These are phyloP conservation scores for Tolypocladium sp. DNA, from an alignment of 2,329 filamentous ascomycete species.

Conservation along the genomic window DNA sequence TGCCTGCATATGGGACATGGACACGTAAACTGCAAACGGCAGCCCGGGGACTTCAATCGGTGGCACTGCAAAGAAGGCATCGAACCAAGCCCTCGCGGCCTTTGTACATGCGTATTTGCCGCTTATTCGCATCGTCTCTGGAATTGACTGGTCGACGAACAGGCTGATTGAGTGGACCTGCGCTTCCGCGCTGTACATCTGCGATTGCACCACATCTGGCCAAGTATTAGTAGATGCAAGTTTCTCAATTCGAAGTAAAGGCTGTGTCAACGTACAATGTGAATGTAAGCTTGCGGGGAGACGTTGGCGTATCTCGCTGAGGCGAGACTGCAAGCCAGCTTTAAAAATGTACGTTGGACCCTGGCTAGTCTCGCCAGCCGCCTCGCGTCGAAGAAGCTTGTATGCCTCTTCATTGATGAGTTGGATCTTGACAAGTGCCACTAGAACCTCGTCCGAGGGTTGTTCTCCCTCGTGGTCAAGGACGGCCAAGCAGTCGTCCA, in stretches of 20 bases:
- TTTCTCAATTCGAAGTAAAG: too few species aligned
- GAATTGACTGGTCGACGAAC: constrained; percentile 19
- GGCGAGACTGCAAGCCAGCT: constrained; percentile 16
- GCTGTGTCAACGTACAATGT: constrained; percentile 15
- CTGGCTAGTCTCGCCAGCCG: constrained; percentile 14
- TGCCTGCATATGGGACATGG: constrained; percentile 25
- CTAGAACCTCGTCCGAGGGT: constrained; percentile 39
- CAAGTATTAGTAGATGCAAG: neutral
- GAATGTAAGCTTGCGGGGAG: constrained; percentile 13
- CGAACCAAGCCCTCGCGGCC: constrained; percentile 24
- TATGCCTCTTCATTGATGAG: constrained; percentile 29
- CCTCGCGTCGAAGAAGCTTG: constrained; percentile 19
- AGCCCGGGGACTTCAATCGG: constrained; percentile 17
- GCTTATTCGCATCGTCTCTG: constrained; percentile 20
- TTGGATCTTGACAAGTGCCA: constrained; percentile 24
- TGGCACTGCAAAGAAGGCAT: constrained; percentile 24
- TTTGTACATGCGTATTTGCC: constrained; percentile 26
- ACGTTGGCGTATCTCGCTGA: constrained; percentile 15
- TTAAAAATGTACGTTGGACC: constrained; percentile 23
- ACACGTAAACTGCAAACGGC: constrained; percentile 23
- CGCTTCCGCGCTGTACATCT: constrained; percentile 19
- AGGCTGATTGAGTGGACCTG: constrained; percentile 22
- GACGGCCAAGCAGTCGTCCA: constrained; percentile 45
- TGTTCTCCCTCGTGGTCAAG: constrained; percentile 36
- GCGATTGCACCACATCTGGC: constrained; percentile 19